Evolutionary conservation across 805 yeast species (phyloP).

Genomic region (Clavispora asparagi): DNA sequence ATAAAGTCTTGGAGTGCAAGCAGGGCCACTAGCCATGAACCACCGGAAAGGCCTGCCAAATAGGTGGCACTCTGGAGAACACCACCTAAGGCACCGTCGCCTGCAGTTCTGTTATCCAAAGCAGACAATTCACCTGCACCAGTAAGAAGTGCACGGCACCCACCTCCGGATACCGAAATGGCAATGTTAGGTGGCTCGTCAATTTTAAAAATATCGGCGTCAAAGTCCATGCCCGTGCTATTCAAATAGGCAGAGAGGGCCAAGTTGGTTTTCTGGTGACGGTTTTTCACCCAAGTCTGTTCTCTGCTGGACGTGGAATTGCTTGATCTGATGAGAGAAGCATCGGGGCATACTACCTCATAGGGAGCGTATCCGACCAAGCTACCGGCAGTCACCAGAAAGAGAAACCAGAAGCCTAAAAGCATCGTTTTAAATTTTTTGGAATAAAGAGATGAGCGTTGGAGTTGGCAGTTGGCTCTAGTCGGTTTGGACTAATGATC

Average conservation of each 20-base stretch:
- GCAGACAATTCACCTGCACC: slow-evolving; percentile 16
- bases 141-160: slow-evolving; percentile 33
- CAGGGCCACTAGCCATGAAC: slow-evolving; percentile 75
- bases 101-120: slow-evolving; percentile 15
- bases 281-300: slow-evolving; percentile 43
- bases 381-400: background rate
- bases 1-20: slow-evolving; percentile 69
- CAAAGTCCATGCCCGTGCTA: slow-evolving; percentile 7
- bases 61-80: slow-evolving; percentile 66
- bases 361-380: slow-evolving; percentile 51
- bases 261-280: slow-evolving; percentile 9
- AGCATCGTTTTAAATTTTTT: background rate
- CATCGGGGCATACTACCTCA: slow-evolving; percentile 46
- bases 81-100: slow-evolving; percentile 62
- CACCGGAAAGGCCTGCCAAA: slow-evolving; percentile 77
- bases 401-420: background rate
- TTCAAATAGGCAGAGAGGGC: slow-evolving; percentile 10
- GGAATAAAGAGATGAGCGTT: too few species aligned
- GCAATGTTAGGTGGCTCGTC: slow-evolving; percentile 16
- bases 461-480: too few species aligned
- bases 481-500: too few species aligned
- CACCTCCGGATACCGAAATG: slow-evolving; percentile 34
- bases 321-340: slow-evolving; percentile 42
- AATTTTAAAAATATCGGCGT: background rate
- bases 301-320: slow-evolving; percentile 42